These are phyloP conservation scores for Camellia granthamiana DNA, from an alignment of 148 eudicot species.

Conservation along the genomic window DNA sequence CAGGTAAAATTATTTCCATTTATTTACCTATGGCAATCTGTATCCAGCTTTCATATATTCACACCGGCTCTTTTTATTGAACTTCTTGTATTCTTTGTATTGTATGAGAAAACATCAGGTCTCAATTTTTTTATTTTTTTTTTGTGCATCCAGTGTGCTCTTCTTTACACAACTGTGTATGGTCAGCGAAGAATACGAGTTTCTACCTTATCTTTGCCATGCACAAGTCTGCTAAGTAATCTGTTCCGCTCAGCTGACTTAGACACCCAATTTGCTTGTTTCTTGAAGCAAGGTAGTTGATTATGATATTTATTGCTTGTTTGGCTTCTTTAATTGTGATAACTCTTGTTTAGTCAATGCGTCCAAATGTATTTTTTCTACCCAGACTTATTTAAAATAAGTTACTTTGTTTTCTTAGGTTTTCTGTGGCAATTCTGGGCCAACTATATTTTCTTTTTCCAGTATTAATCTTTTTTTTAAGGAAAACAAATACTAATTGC, in stretches of 20 bases:
- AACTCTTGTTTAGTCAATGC: neutral
- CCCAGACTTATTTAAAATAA: neutral
- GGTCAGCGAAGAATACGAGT: slow-evolving; percentile 97
- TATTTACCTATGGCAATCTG: neutral
- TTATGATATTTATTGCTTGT: neutral
- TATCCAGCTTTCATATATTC: neutral
- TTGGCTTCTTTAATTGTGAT: neutral
- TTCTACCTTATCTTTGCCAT: slow-evolving; percentile 83
- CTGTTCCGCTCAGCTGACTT: slow-evolving; percentile 91
- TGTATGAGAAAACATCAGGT: slow-evolving; percentile 3
- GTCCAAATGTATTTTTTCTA: neutral
- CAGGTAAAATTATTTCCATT: slow-evolving; percentile 46
- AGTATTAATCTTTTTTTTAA: neutral
- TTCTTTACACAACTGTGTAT: slow-evolving; percentile 89
- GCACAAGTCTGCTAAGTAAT: slow-evolving; percentile 79
- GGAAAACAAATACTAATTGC: slow-evolving; percentile 12
- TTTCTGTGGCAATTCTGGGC: neutral
- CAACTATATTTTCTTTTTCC: neutral
- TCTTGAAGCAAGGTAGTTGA: slow-evolving; percentile 82
- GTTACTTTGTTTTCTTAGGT: neutral
- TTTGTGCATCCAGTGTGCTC: slow-evolving; percentile 63
- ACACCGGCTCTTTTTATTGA: neutral
- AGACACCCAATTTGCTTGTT: slow-evolving; percentile 91
- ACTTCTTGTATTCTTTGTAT: neutral
- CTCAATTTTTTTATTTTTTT: slow-evolving; percentile 4